Evolutionary conservation across 139 green algal species (phyloP), one percentile per base, ranked within the genome.

Genomic region (Astrephomene gubernaculifera): DNA sequence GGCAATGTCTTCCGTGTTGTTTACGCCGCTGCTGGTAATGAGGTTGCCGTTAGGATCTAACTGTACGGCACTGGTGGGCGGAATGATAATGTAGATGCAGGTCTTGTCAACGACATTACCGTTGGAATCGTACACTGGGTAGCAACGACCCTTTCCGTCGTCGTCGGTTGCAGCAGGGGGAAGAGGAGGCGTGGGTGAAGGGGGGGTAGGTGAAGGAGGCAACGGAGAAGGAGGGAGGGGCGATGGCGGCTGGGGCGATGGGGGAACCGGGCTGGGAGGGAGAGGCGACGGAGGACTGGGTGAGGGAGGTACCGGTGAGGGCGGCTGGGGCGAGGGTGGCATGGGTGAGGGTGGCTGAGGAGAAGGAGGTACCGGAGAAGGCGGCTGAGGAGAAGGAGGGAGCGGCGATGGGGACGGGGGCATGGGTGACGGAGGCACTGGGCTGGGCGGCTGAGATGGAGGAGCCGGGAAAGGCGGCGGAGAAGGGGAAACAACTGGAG

Each of bases 71-170:
- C 45, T 69, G 25, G 54, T 38, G 9, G 36, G 25, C 1, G 74
- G 74, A 45, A 82, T 82, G 7, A 57, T 38, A 33, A 82, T 71
- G 38, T 82, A 82, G 29, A 82, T 57, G 74, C 74, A 82, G 5
- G 5, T 54, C 38, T 52, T 39, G 4, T 60, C 5, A 0, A 60
- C 24, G 0, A 71, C 29, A 39, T 71, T 54, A 24, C 74, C 54
- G 36, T 44, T 38, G 24, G 29, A 4, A 27, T 82, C 74, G 38
- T 33, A 60, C 31, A 54, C 17, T 4, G 22, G 22, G 54, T 71
- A 82, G 36, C 74, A 82, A 10, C 24, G 39, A 39, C 54, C 74
- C 39, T 82, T 71, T 6, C 54, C 74, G 25, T 71, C 54, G 54
- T 36, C 2, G 39, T 71, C 54, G 70, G 70, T 78, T 61, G n/a